These are phyloP conservation scores for Tricladium varicosporioides DNA, from an alignment of 2,329 filamentous ascomycete genomes.

Conservation along the genomic window DNA sequence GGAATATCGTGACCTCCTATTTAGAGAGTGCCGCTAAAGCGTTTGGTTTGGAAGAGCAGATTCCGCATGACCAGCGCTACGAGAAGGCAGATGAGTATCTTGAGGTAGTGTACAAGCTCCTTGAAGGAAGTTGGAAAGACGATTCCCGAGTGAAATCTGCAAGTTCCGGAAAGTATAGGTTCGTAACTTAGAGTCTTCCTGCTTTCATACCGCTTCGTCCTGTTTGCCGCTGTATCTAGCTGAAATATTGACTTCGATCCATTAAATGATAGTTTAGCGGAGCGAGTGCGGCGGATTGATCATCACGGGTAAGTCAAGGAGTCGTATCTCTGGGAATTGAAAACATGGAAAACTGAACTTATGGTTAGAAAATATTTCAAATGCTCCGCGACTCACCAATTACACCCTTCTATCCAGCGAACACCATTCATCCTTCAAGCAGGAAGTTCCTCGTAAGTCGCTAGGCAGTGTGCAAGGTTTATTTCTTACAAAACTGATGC, in stretches of 20 bases:
- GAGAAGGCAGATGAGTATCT: constrained; percentile 61
- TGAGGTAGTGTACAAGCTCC: constrained; percentile 54
- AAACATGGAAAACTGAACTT: no score
- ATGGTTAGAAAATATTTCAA: constrained; percentile 51
- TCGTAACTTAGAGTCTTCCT: no score
- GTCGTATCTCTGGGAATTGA: no score
- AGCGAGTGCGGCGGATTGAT: constrained; percentile 52
- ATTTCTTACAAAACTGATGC: no score
- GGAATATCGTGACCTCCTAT: constrained; percentile 57
- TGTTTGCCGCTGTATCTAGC: no score
- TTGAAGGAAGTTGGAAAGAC: constrained; percentile 27
- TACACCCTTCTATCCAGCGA: constrained; percentile 21
- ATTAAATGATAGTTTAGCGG: not conserved
- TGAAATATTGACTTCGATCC: no score
- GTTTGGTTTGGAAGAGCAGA: constrained; percentile 53
- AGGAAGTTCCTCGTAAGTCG: constrained; percentile 52
- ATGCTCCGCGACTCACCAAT: constrained; percentile 62
- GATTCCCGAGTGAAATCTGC: constrained; percentile 62
- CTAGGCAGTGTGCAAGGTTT: not conserved
- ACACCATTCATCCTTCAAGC: constrained; percentile 51
- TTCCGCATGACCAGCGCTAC: constrained; percentile 64
- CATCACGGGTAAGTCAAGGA: constrained; percentile 46
- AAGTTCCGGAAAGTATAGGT: constrained; percentile 50
- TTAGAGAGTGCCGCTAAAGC: constrained; percentile 64
- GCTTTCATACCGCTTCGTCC: no score